A percentile compares a stretch with the other conserved stretches of the same genome.
phyloP scores from a whole-genome alignment of 768 basidiomycete species.

The Pleurotus tuber-regium region DNA sequence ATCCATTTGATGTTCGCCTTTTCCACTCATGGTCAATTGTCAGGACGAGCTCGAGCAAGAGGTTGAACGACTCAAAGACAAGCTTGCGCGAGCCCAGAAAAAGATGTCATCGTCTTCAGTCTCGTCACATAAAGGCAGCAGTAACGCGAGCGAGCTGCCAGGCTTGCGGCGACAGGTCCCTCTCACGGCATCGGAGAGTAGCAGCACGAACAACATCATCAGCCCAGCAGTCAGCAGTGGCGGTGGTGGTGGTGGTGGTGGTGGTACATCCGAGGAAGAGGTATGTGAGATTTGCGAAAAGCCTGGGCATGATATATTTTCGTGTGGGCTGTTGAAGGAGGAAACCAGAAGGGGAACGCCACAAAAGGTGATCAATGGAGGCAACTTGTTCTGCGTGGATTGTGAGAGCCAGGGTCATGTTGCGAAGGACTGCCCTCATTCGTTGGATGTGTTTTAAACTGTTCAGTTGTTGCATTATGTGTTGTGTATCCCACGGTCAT shows the following conservation, averaged over 20 bases:
- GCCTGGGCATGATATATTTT: constrained; percentile 84
- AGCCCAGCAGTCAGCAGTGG: constrained; percentile 22
- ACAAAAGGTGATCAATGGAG: constrained; percentile 11
- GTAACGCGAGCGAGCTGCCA: constrained; percentile 3
- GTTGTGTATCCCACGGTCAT: constrained; percentile 10
- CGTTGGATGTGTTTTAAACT: constrained; percentile 77
- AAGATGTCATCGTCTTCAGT: constrained; percentile 44
- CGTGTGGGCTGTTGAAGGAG: constrained; percentile 71
- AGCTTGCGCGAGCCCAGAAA: constrained; percentile 55
- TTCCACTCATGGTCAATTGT: constrained; percentile 5
- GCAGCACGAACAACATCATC: constrained; percentile 4
- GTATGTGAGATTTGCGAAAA: constrained; percentile 87
- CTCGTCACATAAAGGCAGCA: constrained; percentile 24
- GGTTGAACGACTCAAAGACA: constrained; percentile 72
- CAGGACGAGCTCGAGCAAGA: constrained; percentile 89
- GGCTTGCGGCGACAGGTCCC: not conserved
- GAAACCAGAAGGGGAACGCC: constrained; percentile 33
- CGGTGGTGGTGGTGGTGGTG: constrained; percentile 15
- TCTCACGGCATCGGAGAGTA: constrained; percentile 20
- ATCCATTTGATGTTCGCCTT: not conserved
- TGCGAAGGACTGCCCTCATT: constrained; percentile 79
- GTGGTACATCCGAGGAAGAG: constrained; percentile 28
- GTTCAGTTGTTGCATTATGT: constrained; percentile 18
- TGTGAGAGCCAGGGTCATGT: constrained; percentile 80
- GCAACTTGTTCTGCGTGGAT: constrained; percentile 70